Base-by-base conservation (phyloP, 1,284 basidiomycete species). In the Fereydounia khargensis region DNA sequence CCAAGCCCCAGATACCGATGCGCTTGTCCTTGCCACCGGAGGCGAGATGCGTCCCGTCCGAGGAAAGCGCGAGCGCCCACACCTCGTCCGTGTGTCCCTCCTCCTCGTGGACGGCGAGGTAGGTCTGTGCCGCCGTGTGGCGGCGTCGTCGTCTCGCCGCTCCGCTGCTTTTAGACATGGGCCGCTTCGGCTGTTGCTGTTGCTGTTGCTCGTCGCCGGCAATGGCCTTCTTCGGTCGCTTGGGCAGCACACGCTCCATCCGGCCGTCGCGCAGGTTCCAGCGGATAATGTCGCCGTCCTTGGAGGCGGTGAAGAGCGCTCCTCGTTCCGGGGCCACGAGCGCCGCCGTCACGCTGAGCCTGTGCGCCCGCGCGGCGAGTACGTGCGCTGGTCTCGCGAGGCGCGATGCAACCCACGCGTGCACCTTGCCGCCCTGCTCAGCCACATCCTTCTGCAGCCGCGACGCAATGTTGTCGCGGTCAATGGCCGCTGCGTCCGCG, bases 401-500 rank as follows among this genome's bases (percentile, higher is more conserved):
- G 23, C 59, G 42, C 35, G 46, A 19, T 17, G 46, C 47, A 25
- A 92, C 79, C 69, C 87, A 88, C 25, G 87, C 76, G 76, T 91
- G 87, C n/a, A 91, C 78, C 74, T 86, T 89, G 37, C 71, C 62
- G 18, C 54, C 54, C 19, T 59, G 47, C 19, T 69, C 61, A 10
- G 62, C 47, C 10, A 69, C 69, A 35, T 73, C 72, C 49, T 65
- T 65, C 24, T 89, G 88, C 57, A 98, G 79, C 36, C 92, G 81
- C 14, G 90, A 83, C 33, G 89, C 88, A 54, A 98, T 89, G 60
- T 95, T 82, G 57, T 96, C 91, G 61, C 84, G 83, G 79, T 97
- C 92, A 37, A 94, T 85, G 60, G 92, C 90, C 0, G 89, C 90
- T 3, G 94, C 94, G 71, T 98, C 92, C 56, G 86, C 89, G 39